Percentiles rank a stretch among this genome's conserved stretches.
Conservation (phyloP, 2,329 filamentous ascomycete species). For the Neurospora sp. region DNA sequence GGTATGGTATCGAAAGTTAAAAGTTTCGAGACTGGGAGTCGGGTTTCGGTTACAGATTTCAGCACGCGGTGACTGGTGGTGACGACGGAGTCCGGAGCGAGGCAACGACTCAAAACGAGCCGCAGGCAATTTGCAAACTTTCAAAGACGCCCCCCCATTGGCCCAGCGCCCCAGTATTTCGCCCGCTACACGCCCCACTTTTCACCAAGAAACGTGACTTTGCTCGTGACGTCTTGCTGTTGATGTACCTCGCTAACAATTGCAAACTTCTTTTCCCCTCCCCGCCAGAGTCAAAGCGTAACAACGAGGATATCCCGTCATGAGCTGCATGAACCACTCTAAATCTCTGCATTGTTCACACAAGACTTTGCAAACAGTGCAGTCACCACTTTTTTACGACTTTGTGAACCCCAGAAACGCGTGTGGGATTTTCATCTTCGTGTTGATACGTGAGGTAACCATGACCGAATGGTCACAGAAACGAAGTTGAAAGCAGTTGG, state of each 20-base stretch:
- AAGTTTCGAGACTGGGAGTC: background rate
- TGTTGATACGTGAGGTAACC: too few species aligned
- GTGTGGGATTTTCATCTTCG: background rate
- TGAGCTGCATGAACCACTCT: background rate
- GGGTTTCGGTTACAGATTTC: background rate
- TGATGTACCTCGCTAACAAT: background rate
- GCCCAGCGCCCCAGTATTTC: background rate
- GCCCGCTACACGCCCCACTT: background rate
- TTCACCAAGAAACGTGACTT: constrained; percentile 10
- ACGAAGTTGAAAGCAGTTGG: background rate
- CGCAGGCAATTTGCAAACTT: constrained; percentile 14
- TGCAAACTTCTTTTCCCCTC: background rate
- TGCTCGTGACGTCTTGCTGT: constrained; percentile 8
- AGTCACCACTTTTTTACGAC: background rate
- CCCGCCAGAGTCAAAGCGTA: background rate
- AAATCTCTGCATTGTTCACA: background rate
- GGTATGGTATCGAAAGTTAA: background rate
- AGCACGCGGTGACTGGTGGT: background rate
- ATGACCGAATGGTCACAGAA: too few species aligned
- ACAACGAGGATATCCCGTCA: background rate
- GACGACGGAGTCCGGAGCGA: background rate
- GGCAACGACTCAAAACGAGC: constrained; percentile 1
- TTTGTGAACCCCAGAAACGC: background rate
- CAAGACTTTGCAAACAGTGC: background rate
- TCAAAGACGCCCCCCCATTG: constrained; percentile 3